Base-by-base conservation (phyloP, 2,329 filamentous ascomycete genomes). In the Eurotiales sp. region DNA sequence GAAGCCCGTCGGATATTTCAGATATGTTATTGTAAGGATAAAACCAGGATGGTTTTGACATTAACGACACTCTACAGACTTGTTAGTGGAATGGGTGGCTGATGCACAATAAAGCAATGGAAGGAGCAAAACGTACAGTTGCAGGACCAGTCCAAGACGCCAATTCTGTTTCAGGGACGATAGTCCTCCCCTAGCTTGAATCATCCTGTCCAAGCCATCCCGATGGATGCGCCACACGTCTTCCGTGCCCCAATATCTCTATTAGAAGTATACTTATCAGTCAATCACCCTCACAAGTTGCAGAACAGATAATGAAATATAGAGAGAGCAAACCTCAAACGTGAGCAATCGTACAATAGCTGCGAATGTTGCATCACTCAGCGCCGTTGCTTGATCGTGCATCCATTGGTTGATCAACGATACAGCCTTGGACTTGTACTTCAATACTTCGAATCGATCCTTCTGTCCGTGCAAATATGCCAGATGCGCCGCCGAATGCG, bases 401-500 rank as follows among this genome's bases (percentile, higher is more conserved):
- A 51, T 3, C 49, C 49, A 51, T 46, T 39, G 42, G 29, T 25
- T 25, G 14, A 51, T 25, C 46, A 51, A 46, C 17, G 37, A 19
- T 15, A 51, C 32, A 17, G 49, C 49, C 5, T 51, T 23, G 17
- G 49, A 19, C 25, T 51, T 51, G 34, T 51, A 51, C 17, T 51
- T 30, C n/a, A 51, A 41, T n/a, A 34, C 49, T 19, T 51, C 41
- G 14, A 32, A 30, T 6, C 36, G 40, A 29, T 32, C 41, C 4
- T 41, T 51, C 0, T 61, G 60, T 0, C 62, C 63, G 21, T 70
- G 65, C 48, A 70, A 60, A 3, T 67, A 60, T 29, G 66, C 61
- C 1, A 72, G 52, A 42, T 73, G 71, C 0, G 69, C 68, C 1
- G 71, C 70, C 2, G 71, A 66, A 50, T 73, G 71, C 1, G 71